Evolutionary conservation across 2,329 filamentous ascomycete genomes (phyloP).

Genomic region (Apiospora arundinis): DNA sequence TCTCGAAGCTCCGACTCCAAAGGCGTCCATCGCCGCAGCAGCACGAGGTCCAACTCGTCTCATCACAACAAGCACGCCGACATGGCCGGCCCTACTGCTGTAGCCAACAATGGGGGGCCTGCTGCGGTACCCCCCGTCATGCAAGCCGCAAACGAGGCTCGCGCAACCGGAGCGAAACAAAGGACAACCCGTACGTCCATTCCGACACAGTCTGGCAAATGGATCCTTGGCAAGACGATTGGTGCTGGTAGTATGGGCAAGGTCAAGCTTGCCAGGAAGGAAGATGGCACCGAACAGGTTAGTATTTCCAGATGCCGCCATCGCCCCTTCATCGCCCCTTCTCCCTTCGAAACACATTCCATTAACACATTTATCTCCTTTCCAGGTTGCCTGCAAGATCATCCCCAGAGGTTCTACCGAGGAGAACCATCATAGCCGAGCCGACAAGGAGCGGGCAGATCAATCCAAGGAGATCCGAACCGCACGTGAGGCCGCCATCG

Average conservation of each 20-base stretch:
- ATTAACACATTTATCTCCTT: slow-evolving; percentile 19
- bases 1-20: slow-evolving; percentile 62
- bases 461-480: slow-evolving; percentile 97
- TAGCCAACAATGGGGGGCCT: slow-evolving; percentile 59
- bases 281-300: slow-evolving; percentile 90
- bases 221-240: slow-evolving; percentile 95
- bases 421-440: slow-evolving; percentile 74
- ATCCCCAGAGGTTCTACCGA: slow-evolving; percentile 90
- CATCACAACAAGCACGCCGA: slow-evolving; percentile 45
- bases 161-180: slow-evolving; percentile 56
- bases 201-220: slow-evolving; percentile 87
- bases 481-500: slow-evolving; percentile 93
- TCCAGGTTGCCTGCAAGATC: slow-evolving; percentile 93
- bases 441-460: slow-evolving; percentile 86
- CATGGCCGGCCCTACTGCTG: slow-evolving; percentile 57
- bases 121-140: slow-evolving; percentile 56
- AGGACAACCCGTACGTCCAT: slow-evolving; percentile 78
- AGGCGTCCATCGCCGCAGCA: slow-evolving; percentile 55
- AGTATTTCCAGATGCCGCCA: slow-evolving; percentile 35
- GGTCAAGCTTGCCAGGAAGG: slow-evolving; percentile 92
- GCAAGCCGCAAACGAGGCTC: slow-evolving; percentile 52
- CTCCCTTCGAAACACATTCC: not conserved
- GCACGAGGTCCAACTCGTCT: slow-evolving; percentile 53
- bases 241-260: slow-evolving; percentile 99
- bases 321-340: slow-evolving; percentile 19